Percentiles rank a stretch among this genome's conserved stretches.
Conservation (phyloP, 2,329 filamentous ascomycete genomes). For the Cladosporium sp. region DNA sequence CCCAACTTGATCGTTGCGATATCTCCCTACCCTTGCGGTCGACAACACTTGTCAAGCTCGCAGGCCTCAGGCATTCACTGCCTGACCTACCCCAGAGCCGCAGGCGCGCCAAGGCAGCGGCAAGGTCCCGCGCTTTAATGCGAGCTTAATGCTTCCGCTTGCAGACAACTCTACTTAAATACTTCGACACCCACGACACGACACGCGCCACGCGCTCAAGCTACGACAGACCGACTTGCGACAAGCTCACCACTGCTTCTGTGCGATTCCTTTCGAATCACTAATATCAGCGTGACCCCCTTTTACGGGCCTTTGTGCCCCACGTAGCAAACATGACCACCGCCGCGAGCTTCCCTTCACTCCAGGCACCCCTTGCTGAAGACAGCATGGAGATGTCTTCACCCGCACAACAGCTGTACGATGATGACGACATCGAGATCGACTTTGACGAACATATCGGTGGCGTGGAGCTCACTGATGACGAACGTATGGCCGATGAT, state of each 20-base stretch:
- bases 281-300: background rate
- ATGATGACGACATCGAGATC: slow-evolving; percentile 54
- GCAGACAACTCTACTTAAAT: background rate
- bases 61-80: background rate
- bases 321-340: slow-evolving; percentile 6
- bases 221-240: background rate
- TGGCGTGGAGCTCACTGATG: slow-evolving; percentile 36
- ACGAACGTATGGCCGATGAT: slow-evolving; percentile 57
- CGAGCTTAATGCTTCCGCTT: slow-evolving; percentile 2
- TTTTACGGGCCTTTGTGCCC: slow-evolving; percentile 2
- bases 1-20: background rate
- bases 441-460: slow-evolving; percentile 49
- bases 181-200: slow-evolving; percentile 2
- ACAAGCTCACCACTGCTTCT: background rate
- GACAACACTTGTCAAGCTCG: slow-evolving; percentile 10
- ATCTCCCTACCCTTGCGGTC: slow-evolving; percentile 2
- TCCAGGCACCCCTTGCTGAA: slow-evolving; percentile 33
- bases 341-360: slow-evolving; percentile 8
- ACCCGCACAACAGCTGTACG: slow-evolving; percentile 32
- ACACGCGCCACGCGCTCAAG: background rate
- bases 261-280: background rate
- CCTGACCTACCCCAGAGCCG: background rate
- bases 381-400: slow-evolving; percentile 57
- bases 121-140: background rate
- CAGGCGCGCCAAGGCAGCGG: background rate